Evolutionary conservation across 1,284 basidiomycete species (phyloP).

Genomic region (Cronartium ribicola): DNA sequence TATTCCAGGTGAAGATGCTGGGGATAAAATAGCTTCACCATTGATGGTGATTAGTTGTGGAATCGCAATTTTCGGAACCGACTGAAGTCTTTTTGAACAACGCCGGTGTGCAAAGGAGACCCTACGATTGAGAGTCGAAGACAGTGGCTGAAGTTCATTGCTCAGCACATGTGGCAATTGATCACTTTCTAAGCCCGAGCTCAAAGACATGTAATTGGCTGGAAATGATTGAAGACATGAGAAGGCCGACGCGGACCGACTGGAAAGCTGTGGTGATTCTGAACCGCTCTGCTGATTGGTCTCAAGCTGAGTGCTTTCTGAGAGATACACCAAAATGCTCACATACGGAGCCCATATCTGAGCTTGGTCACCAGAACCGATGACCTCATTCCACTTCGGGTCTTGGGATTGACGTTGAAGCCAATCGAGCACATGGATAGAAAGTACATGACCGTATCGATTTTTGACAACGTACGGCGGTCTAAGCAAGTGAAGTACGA

Average conservation of each 20-base stretch:
- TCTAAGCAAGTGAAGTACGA: constrained; percentile 28
- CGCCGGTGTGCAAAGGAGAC: not conserved
- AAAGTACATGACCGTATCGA: constrained; percentile 6
- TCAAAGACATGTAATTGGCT: constrained; percentile 5
- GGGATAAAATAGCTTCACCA: not conserved
- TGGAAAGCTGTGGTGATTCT: no score
- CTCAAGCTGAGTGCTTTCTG: no score
- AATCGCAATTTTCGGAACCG: not conserved
- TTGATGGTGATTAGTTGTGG: not conserved
- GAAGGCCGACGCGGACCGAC: constrained; percentile 1
- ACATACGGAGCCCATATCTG: constrained; percentile 37
- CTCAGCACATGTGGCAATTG: not conserved
- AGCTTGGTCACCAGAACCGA: constrained; percentile 31
- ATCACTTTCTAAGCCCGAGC: not conserved
- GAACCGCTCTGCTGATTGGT: no score
- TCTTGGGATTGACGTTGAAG: constrained; percentile 28
- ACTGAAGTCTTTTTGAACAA: not conserved
- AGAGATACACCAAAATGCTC: constrained; percentile 24
- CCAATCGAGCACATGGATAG: constrained; percentile 40
- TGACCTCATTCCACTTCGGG: constrained; percentile 37
- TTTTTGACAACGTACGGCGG: constrained; percentile 25
- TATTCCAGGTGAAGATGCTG: not conserved
- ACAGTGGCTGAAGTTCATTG: not conserved
- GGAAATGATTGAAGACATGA: constrained; percentile 34
- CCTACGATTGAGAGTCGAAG: no score